phyloP scores from a whole-genome alignment of 345 rosid genomes.

The Melaleuca quinquenervia region DNA sequence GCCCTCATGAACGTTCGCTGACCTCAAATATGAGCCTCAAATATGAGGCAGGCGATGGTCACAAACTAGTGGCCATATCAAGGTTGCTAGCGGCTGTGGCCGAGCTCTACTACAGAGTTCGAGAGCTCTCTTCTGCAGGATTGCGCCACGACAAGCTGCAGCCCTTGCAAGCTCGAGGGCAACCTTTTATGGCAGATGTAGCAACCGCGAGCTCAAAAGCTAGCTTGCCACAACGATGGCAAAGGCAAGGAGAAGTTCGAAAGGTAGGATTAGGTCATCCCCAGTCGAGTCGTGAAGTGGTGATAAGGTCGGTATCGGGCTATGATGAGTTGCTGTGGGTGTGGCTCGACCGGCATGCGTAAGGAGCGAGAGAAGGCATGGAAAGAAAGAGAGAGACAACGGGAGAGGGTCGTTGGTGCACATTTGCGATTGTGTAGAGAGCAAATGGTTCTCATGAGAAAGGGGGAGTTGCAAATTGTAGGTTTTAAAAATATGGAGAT shows the following conservation, averaged over 20 bases:
- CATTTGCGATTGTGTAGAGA: not conserved
- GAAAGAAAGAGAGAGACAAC: not conserved
- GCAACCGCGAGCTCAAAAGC: not conserved
- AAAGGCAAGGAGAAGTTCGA: not conserved
- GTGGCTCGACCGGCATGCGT: not conserved
- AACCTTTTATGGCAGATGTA: not conserved
- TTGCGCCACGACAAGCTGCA: not conserved
- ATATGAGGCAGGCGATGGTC: not conserved
- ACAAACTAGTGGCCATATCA: not conserved
- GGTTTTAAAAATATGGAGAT: not conserved
- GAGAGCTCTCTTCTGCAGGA: not conserved
- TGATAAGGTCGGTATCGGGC: not conserved
- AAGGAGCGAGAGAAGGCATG: not conserved
- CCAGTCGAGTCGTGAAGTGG: not conserved
- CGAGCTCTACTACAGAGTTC: not conserved
- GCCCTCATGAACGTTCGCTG: not conserved
- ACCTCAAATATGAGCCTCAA: not conserved
- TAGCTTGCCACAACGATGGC: not conserved
- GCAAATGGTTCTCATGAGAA: not conserved
- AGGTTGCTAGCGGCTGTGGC: not conserved
- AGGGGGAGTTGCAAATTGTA: not conserved
- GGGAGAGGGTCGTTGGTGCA: not conserved
- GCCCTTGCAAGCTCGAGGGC: not conserved
- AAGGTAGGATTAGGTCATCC: not conserved
- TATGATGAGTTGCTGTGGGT: not conserved